A percentile compares a stretch with the other conserved stretches of the same genome.
phyloP scores from a whole-genome alignment of 1,284 basidiomycete genomes.

The Cryptococcus sp. region DNA sequence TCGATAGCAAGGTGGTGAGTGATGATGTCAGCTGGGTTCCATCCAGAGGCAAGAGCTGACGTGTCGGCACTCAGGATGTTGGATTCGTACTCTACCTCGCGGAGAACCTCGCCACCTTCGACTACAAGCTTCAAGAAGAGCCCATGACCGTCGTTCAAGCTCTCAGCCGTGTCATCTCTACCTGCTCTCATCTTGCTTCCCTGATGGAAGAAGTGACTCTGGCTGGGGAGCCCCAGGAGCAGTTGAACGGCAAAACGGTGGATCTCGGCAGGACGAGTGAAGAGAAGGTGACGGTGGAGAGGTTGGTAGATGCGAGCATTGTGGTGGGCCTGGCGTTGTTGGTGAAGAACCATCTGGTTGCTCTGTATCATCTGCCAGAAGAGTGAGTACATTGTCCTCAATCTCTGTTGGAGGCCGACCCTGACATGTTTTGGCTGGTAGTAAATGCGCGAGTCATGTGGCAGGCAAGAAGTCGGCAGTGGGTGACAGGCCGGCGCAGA shows the following conservation, averaged over 20 bases:
- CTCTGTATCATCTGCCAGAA: constrained; percentile 75
- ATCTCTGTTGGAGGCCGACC: background rate
- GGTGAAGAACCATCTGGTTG: constrained; percentile 77
- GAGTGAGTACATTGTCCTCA: constrained; percentile 59
- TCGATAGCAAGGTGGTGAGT: constrained; percentile 17
- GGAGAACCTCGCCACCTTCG: constrained; percentile 86
- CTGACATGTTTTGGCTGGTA: constrained; percentile 40
- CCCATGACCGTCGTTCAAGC: constrained; percentile 77
- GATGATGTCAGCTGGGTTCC: background rate
- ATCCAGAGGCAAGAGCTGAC: background rate
- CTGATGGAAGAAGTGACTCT: constrained; percentile 41
- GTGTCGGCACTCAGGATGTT: constrained; percentile 54
- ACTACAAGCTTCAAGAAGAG: constrained; percentile 94
- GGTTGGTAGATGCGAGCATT: constrained; percentile 57
- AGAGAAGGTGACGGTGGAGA: constrained; percentile 20
- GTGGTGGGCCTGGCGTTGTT: constrained; percentile 76
- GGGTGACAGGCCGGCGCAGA: constrained; percentile 73
- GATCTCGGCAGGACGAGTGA: constrained; percentile 25
- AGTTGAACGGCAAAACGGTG: constrained; percentile 21
- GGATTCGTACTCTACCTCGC: constrained; percentile 85
- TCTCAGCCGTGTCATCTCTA: constrained; percentile 75
- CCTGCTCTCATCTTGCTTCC: constrained; percentile 68
- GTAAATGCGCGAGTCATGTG: constrained; percentile 82
- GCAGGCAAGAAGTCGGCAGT: constrained; percentile 77
- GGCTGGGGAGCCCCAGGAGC: constrained; percentile 41